Base-by-base conservation (phyloP, 2,329 filamentous ascomycete genomes). In the Neopestalotiopsis sp. region DNA sequence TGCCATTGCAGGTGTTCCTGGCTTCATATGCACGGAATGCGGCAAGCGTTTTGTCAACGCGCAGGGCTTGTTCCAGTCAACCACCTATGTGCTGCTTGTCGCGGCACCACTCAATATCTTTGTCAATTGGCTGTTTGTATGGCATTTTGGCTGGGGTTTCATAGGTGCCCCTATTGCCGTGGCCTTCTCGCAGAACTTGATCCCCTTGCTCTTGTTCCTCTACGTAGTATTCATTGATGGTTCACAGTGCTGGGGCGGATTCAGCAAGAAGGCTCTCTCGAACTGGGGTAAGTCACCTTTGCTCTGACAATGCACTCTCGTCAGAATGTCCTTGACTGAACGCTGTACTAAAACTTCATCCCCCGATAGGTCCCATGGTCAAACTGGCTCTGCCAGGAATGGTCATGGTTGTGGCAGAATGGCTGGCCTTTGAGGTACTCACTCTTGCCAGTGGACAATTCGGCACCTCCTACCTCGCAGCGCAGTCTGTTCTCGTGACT, bases 341-440 rank as follows among this genome's bases (percentile, higher is more conserved):
- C 73, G 45, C 72, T 68, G 61, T 53, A 61, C 67, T 13, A 17
- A 20, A n/a, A 10, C 5, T 38, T 28, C 2, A 28, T n/a, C 30
- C 32, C 24, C 24, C 24, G 24, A 14, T 38, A 82, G 85, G 86
- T 7, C 91, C 91, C 0, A 94, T 94, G 95, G 89, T 98, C 74
- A 89, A 90, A 62, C 90, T 98, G 49, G 94, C 95, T 0, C 83
- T 98, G 13, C 95, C 95, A 0, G 95, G 95, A 1, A 90, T 98
- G 78, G 84, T 97, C 72, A 98, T 98, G 95, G 92, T 98, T 1
- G 91, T 97, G 79, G 94, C 95, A 5, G 95, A 98, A 79, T 97
- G 93, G 82, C 87, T 98, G 12, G 94, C 95, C 6, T 98, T 98
- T 79, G 95, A 98, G 79, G 90, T 97, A 63, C 85, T 97, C 71